A percentile compares a stretch with the other conserved stretches of the same genome.
Evolutionary conservation across 257 asterid genomes (phyloP).

Genomic region (Paulownia fortunei): DNA sequence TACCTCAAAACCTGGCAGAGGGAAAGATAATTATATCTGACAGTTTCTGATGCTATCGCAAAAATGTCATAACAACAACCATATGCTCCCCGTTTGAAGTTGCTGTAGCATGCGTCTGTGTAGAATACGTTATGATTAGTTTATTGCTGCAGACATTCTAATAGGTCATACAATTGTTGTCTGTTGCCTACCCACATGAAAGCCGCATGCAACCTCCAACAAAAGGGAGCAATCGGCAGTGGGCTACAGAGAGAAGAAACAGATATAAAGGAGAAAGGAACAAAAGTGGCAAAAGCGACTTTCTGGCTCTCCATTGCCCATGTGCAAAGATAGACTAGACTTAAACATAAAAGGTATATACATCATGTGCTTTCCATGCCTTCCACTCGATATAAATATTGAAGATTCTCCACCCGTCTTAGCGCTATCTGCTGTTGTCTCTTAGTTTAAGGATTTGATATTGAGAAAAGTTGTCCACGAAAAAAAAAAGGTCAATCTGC

Average conservation of each 20-base stretch:
- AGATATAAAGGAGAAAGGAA: not conserved
- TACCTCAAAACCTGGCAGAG: too few relatives aligned
- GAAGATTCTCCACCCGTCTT: constrained; percentile 36
- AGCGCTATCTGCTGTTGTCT: too few relatives aligned
- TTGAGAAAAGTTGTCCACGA: too few relatives aligned
- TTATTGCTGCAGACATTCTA: not conserved
- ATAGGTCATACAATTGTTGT: not conserved
- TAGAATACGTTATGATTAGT: not conserved
- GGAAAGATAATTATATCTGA: too few relatives aligned
- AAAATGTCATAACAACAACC: too few relatives aligned
- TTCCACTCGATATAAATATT: not conserved
- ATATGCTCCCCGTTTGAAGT: not conserved
- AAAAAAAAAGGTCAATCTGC: too few relatives aligned
- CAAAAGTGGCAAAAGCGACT: not conserved
- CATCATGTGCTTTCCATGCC: constrained; percentile 27
- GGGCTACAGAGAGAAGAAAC: constrained; percentile 7
- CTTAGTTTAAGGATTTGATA: too few relatives aligned
- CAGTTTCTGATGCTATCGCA: too few relatives aligned
- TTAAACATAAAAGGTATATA: constrained; percentile 16
- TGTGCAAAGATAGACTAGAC: constrained; percentile 5
- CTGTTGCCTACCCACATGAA: constrained; percentile 25
- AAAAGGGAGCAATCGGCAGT: constrained; percentile 22
- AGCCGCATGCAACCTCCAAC: constrained; percentile 2
- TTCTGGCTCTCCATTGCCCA: constrained; percentile 25
- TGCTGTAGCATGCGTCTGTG: not conserved